phyloP scores from a whole-genome alignment of 2,329 filamentous ascomycete genomes.

The Cladophialophora carrionii region DNA sequence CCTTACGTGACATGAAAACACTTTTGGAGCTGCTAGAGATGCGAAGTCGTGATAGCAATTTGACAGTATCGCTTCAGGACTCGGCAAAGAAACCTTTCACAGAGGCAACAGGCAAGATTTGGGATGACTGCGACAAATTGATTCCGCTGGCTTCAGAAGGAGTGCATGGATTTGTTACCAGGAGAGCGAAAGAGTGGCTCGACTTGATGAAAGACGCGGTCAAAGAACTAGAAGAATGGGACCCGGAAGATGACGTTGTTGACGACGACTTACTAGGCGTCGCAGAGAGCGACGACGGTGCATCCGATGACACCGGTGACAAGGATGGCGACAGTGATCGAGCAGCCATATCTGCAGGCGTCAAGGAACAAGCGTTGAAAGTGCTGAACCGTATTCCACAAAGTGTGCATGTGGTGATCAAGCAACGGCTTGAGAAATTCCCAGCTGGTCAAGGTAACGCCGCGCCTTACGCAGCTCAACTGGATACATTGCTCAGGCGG shows the following conservation, averaged over 20 bases:
- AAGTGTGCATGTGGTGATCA: conserved; percentile 50
- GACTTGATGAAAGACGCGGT: conserved; percentile 80
- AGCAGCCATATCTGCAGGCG: conserved; percentile 44
- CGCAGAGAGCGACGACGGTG: conserved; percentile 42
- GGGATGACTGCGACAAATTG: conserved; percentile 79
- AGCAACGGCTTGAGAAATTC: conserved; percentile 47
- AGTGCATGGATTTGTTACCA: conserved; percentile 69
- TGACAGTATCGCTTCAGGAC: conserved; percentile 39
- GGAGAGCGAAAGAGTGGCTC: conserved; percentile 72
- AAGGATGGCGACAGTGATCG: conserved; percentile 37
- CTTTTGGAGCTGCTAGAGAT: conserved; percentile 64
- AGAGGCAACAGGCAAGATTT: conserved; percentile 74
- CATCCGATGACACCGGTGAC: conserved; percentile 34
- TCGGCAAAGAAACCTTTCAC: conserved; percentile 58
- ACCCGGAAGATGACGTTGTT: conserved; percentile 69
- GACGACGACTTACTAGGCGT: conserved; percentile 47
- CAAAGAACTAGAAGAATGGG: conserved; percentile 86
- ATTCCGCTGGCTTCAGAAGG: conserved; percentile 67
- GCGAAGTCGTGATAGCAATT: conserved; percentile 44
- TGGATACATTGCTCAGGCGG: conserved; percentile 45
- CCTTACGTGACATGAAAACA: conserved; percentile 65
- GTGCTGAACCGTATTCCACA: conserved; percentile 50
- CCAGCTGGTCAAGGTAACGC: conserved; percentile 25
- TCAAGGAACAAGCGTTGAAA: conserved; percentile 49
- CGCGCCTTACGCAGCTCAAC: conserved; percentile 36